Evolutionary conservation across 768 basidiomycete species (phyloP), one percentile per base, ranked within the genome.

Genomic region (Exsudoporus frostii): DNA sequence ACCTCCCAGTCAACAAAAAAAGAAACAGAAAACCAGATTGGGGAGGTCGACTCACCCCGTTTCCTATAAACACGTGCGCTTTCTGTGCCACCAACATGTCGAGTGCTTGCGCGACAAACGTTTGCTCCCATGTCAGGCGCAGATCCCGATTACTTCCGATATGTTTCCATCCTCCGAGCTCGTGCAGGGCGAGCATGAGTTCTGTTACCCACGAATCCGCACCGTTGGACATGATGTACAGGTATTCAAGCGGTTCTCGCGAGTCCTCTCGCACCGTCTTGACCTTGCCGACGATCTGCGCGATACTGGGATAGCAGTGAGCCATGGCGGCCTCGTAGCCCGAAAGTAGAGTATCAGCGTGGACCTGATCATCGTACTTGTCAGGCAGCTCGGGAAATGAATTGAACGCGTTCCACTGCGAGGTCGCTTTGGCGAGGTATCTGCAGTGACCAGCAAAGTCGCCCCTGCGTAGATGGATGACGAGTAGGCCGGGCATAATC

Each of bases 251-350:
- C 4, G 24, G 24, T 19, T 36, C 22, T 11, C 17, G 22, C 11
- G 45, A 47, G 7, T 24, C n/a, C 24, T 13, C 45, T 4, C 45
- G 45, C 11, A 25, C 33, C 7, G 10, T 19, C 17, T 36, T n/a
- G 24, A 47, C 45, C 45, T 47, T 47, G 45, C 25, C 34, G 24
- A 47, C 45, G 34, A 47, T 47, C n/a, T 47, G 45, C 17, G 36
- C 33, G n/a, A 36, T 25, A 14, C 7, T 36, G 4, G 45, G 45
- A 9, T 36, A 25, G 4, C 45, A 47, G 11, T 13, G 45, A 7
- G 45, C 24, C 24, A 36, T 34, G 32, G 1, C 17, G 4, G 45
- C 33, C 2, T 24, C 22, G 22, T 1, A 7, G 3, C 25, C 11
- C 13, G 33, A 46, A n/a, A 33, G 45, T 46, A 1, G 45, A 7